Percentiles rank a stretch among this genome's conserved stretches.
These are phyloP conservation scores for Scalesia atractyloides DNA, from an alignment of 129 eudicot species.

Conservation along the genomic window DNA sequence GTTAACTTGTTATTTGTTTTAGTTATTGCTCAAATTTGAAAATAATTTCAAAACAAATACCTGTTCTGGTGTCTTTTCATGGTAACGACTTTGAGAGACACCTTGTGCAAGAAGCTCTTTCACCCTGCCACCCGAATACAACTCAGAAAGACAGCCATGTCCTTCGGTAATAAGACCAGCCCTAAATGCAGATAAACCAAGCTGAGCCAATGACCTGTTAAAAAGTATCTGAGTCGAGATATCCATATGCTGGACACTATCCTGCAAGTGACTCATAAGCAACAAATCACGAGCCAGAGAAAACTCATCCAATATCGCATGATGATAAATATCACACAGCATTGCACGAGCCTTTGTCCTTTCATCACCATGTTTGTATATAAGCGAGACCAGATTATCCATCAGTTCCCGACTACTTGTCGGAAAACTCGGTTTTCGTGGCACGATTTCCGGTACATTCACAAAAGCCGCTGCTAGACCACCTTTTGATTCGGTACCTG, in stretches of 20 bases:
- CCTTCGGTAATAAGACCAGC: conserved; percentile 77
- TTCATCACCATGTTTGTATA: conserved; percentile 90
- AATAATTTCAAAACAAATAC: conserved; percentile 34
- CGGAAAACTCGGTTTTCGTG: conserved; percentile 75
- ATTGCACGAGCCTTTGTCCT: conserved; percentile 98
- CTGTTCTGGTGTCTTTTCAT: conserved; percentile 96
- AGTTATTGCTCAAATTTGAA: no score
- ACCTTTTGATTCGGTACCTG: conserved; percentile 50
- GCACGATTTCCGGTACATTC: conserved; percentile 62
- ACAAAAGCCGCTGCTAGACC: conserved; percentile 74
- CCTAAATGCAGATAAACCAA: conserved; percentile 94
- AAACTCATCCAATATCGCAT: conserved; percentile 84
- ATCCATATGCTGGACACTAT: conserved; percentile 86
- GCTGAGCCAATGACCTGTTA: conserved; percentile 93
- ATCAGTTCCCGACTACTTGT: conserved; percentile 71
- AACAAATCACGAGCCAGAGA: conserved; percentile 72
- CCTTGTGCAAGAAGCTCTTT: conserved; percentile 97
- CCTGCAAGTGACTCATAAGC: conserved; percentile 97
- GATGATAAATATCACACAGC: conserved; percentile 95
- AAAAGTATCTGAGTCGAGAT: conserved; percentile 84
- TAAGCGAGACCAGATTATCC: conserved; percentile 83
- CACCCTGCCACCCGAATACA: conserved; percentile 96
- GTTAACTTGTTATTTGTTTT: background rate
- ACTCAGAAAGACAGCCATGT: conserved; percentile 85
- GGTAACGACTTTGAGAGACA: conserved; percentile 86